Conservation (phyloP, 1,139 yeast species). For the Geotrichum citri-aurantii region DNA sequence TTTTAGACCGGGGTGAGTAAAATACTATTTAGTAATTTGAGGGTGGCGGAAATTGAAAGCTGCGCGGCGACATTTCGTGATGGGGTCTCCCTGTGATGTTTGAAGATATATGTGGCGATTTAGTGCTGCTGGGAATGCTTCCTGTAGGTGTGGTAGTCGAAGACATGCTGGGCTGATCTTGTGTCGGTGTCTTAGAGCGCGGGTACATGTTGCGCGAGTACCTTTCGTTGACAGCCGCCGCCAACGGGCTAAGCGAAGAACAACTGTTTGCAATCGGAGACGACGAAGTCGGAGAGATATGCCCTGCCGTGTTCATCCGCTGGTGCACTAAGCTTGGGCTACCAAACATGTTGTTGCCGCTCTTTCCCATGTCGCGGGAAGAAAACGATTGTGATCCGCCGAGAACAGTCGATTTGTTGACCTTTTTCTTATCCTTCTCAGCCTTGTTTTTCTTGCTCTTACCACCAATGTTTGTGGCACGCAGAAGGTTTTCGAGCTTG, state of each 20-base stretch:
- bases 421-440: constrained; percentile 10
- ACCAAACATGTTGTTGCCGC: constrained; percentile 4
- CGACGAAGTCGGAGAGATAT: not conserved
- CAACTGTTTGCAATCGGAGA: constrained; percentile 1
- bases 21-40: not conserved
- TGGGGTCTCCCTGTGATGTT: not conserved
- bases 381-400: constrained; percentile 5
- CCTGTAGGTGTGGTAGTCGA: not conserved
- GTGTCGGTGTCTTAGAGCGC: not conserved
- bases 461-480: constrained; percentile 18
- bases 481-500: constrained; percentile 15
- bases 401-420: not conserved
- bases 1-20: not conserved
- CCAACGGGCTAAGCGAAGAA: not conserved
- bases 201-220: not conserved
- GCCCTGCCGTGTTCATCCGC: not conserved
- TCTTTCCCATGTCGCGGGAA: not conserved
- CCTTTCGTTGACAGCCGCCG: not conserved
- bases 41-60: constrained; percentile 16
- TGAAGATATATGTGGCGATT: not conserved
- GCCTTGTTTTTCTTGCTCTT: constrained; percentile 15
- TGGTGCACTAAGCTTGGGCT: not conserved
- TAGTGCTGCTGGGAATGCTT: not conserved
- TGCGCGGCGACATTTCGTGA: constrained; percentile 12
- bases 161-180: not conserved